Percentiles rank a stretch among this genome's conserved stretches.
These are phyloP conservation scores for Silybum marianum DNA, from an alignment of 129 eudicot species.

Conservation along the genomic window DNA sequence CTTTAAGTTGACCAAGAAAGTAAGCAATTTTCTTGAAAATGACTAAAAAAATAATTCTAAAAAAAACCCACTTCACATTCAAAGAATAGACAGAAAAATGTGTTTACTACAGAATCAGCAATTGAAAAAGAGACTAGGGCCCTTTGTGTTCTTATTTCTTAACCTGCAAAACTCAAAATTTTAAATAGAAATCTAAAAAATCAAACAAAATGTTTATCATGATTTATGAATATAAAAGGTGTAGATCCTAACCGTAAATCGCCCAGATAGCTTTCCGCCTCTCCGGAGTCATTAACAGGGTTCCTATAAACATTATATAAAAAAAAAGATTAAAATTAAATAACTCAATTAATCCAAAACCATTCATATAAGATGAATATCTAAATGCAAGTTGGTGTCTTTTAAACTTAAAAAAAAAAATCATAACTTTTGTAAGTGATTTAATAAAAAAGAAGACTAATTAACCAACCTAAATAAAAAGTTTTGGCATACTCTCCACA, in stretches of 20 bases:
- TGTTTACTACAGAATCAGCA: constrained; percentile 15
- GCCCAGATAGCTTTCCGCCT: constrained; percentile 97
- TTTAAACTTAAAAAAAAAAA: constrained; percentile 15
- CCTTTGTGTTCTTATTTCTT: constrained; percentile 15
- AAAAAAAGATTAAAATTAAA: background rate
- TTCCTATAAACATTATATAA: constrained; percentile 53
- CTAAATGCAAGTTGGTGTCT: constrained; percentile 18
- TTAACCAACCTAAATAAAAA: constrained; percentile 77
- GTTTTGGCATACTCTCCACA: constrained; percentile 99
- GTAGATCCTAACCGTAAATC: constrained; percentile 72
- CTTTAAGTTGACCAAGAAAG: constrained; percentile 24
- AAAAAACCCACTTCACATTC: background rate
- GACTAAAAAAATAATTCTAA: constrained; percentile 8
- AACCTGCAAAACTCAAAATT: background rate
- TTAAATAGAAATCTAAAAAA: background rate
- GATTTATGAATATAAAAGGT: background rate
- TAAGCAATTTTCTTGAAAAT: constrained; percentile 24
- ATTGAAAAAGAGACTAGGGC: constrained; percentile 3
- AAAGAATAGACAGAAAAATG: constrained; percentile 1
- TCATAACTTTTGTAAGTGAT: constrained; percentile 1
- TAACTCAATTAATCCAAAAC: background rate
- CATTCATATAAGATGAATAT: constrained; percentile 18
- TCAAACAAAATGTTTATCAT: constrained; percentile 4
- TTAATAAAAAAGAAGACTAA: constrained; percentile 25
- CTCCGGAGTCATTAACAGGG: constrained; percentile 90